Evolutionary conservation across 495 filamentous ascomycete genomes (phyloP), one percentile per base, ranked within the genome.

Genomic region (Oidiodendron maius): DNA sequence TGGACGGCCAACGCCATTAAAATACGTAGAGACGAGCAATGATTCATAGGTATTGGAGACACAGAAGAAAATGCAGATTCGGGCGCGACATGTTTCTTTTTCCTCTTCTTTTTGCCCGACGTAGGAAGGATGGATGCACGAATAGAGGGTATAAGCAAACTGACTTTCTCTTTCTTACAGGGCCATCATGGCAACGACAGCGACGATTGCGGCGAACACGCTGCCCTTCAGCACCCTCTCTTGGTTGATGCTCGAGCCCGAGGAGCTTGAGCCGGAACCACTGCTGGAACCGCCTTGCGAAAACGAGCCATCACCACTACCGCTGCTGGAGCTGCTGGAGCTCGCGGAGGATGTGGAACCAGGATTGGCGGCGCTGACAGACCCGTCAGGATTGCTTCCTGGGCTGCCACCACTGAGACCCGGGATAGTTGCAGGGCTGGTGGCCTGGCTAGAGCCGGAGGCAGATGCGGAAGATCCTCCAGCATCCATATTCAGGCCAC

Each of bases 401-500:
- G 56, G 46, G 35, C 46, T 32, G 18, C 18, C 30, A 17, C 52
- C 52, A 13, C 18, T 32, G 1, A 48, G 39, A 50, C 56, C 56
- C 26, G 56, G 56, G 13, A 59, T 46, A 0, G 52, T 55, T 5
- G 26, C 26, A 30, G 26, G 5, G 26, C 26, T 30, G 26, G 26
- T 5, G 12, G 26, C 26, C 12, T 5, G 12, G 5, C 12, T 30
- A 8, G 34, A 30, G 1, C 37, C 44, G 5, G 26, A 30, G 4
- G 41, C 39, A 16, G 44, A 20, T 18, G 42, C n/a, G 3, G 44
- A 15, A 26, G 52, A 15, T 11, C 40, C 46, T 37, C 67, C 80
- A 23, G 66, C 67, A 34, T 73, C 59, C 81, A 86, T 86, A 63
- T 95, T 75, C 8, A 77, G 68, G 39, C 93, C 93, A 0, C 85